Conservation (phyloP, 768 basidiomycete species). For the Pholiota microspora region DNA sequence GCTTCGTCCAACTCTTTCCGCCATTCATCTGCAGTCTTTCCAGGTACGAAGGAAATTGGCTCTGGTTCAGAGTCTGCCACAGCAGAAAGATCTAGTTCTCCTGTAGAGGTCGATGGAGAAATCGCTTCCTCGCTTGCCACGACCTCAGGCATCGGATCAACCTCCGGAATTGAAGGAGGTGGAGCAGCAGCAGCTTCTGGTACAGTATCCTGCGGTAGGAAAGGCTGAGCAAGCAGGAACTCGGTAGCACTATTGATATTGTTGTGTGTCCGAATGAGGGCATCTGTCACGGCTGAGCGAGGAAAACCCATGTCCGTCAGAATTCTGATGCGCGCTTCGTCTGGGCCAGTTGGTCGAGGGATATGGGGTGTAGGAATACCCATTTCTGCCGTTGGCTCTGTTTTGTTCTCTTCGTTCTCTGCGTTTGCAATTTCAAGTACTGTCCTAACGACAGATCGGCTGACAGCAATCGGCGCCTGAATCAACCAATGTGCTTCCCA, state of each 20-base stretch:
- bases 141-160: not conserved
- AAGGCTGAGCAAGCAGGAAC: conserved; percentile 78
- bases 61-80: not conserved
- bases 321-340: conserved; percentile 78
- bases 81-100: not conserved
- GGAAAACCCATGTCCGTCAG: conserved; percentile 97
- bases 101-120: not conserved
- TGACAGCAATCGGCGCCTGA: conserved; percentile 69
- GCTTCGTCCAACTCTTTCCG: conserved; percentile 61
- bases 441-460: conserved; percentile 71
- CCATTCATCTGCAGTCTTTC: conserved; percentile 61
- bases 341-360: conserved; percentile 48
- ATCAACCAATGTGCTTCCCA: conserved; percentile 88
- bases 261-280: conserved; percentile 81
- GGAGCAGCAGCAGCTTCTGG: conserved; percentile 6
- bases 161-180: not conserved
- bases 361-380: conserved; percentile 24
- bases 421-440: conserved; percentile 80
- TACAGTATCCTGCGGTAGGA: conserved; percentile 61
- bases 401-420: conserved; percentile 73
- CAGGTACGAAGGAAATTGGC: conserved; percentile 14
- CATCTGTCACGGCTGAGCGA: conserved; percentile 81
- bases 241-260: conserved; percentile 90
- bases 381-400: conserved; percentile 36
- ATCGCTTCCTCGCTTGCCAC: not conserved